Evolutionary conservation across 176 grass and related monocot species (phyloP), one percentile per base, ranked within the genome.

Genomic region (Oryza coarctata): DNA sequence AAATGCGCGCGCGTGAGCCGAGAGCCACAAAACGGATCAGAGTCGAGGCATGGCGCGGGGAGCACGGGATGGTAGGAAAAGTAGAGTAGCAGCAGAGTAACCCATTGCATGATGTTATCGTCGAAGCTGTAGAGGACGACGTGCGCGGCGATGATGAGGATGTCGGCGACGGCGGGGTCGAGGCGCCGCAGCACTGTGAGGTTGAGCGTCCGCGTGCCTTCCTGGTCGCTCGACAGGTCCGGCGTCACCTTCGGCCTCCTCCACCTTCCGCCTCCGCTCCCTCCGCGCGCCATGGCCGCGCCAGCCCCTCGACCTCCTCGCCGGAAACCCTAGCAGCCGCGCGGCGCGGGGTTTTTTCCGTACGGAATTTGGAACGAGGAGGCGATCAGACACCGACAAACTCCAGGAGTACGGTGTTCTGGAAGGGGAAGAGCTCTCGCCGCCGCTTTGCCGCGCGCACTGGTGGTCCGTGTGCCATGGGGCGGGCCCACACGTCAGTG

Each of bases 151-250:
- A 84, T 94, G 44, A 69, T 68, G 66, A 94, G 84, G 84, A 92
- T 91, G 78, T 90, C 89, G 33, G 50, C 44, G 44, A 90, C 68
- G 92, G 45, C 88, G 84, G 89, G 77, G 85, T 94, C 92, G 78
- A 84, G 76, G 77, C 92, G 89, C n/a, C 86, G 83, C 77, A 94
- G 89, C 31, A 94, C 92, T 64, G 67, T 86, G 74, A 94, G 87
- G 87, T 94, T 94, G 90, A 90, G 86, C 52, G 22, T 27, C 35
- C 85, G 88, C 84, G 89, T 94, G 77, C 25, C 86, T 82, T 92
- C 75, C 69, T 71, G 69, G 68, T 89, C 87, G 28, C 9, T 33
- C 44, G 7, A 12, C 26, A 92, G 80, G 74, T 92, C 89, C 14
- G 89, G 92, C 57, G 12, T 72, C 85, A 87, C 78, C 88, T 88